Conservation (phyloP, 805 yeast genomes). For the Lipomyces chichibuensis region DNA sequence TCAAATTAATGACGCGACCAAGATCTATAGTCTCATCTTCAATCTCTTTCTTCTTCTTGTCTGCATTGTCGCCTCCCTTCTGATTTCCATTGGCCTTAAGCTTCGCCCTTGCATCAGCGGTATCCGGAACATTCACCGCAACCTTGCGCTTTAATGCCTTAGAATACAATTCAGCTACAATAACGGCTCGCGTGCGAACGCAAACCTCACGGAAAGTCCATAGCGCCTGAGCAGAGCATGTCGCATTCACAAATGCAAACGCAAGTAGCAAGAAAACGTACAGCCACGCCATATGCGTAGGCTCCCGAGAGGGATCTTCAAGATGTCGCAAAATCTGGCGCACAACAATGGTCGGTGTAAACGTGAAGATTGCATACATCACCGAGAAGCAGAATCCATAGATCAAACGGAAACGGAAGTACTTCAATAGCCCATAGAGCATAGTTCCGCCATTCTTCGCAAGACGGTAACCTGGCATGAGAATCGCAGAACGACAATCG, state of each 20-base stretch:
- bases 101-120: conserved; percentile 28
- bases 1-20: conserved; percentile 91
- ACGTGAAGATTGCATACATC: conserved; percentile 50
- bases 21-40: conserved; percentile 53
- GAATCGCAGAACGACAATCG: conserved; percentile 76
- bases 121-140: conserved; percentile 19
- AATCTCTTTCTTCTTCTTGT: conserved; percentile 42
- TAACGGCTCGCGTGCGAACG: conserved; percentile 82
- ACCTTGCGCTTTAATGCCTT: conserved; percentile 83
- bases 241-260: conserved; percentile 61
- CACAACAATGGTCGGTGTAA: conserved; percentile 78
- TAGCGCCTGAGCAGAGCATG: conserved; percentile 75
- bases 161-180: conserved; percentile 88
- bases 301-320: conserved; percentile 64
- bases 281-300: conserved; percentile 82
- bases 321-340: conserved; percentile 81
- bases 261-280: conserved; percentile 74
- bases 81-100: conserved; percentile 30
- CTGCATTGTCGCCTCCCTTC: conserved; percentile 17
- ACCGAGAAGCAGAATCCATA: conserved; percentile 27
- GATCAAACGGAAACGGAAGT: conserved; percentile 13
- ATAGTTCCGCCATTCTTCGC: conserved; percentile 24
- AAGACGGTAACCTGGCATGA: conserved; percentile 51
- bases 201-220: conserved; percentile 91
- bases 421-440: conserved; percentile 25